Percentiles rank a stretch among this genome's conserved stretches.
phyloP scores from a whole-genome alignment of 108 stramenopile species.

The Phaeodactylum tricornutum region DNA sequence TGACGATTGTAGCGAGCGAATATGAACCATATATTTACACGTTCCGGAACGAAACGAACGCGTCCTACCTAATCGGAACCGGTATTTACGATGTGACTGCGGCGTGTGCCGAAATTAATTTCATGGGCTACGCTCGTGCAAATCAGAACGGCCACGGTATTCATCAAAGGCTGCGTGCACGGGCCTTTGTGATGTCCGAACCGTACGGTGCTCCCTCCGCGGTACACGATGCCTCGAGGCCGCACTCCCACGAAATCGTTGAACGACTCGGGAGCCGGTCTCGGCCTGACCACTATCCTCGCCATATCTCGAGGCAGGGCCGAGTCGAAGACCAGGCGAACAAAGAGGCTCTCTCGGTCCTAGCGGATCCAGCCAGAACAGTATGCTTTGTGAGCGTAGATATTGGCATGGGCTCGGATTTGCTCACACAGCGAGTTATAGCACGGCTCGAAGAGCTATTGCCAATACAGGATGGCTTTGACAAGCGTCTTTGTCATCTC shows the following conservation, averaged over 20 bases:
- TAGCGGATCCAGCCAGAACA: slow-evolving; percentile 12
- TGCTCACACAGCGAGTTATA: slow-evolving; percentile 23
- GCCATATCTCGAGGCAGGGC: too few relatives aligned
- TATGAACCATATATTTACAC: too few relatives aligned
- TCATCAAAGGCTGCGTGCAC: slow-evolving; percentile 29
- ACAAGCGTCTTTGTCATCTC: slow-evolving; percentile 10
- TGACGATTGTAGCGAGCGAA: too few relatives aligned
- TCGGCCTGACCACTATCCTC: too few relatives aligned
- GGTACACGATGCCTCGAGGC: not conserved
- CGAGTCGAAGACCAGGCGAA: too few relatives aligned
- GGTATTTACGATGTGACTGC: slow-evolving; percentile 24
- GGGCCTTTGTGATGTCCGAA: slow-evolving; percentile 35
- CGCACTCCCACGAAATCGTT: too few relatives aligned
- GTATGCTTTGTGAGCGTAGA: slow-evolving; percentile 49
- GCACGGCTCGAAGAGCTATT: slow-evolving; percentile 16
- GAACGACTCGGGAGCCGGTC: too few relatives aligned
- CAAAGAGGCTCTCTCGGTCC: slow-evolving; percentile 3
- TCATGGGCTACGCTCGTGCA: slow-evolving; percentile 21
- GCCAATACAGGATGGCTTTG: not conserved
- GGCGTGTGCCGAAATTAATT: slow-evolving; percentile 21
- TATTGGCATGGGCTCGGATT: slow-evolving; percentile 32
- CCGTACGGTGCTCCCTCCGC: not conserved
- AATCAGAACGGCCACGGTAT: slow-evolving; percentile 33
- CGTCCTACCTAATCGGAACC: slow-evolving; percentile 18
- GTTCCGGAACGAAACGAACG: too few relatives aligned